phyloP scores from a whole-genome alignment of 345 rosid genomes.

The Erysimum cheiranthoides region DNA sequence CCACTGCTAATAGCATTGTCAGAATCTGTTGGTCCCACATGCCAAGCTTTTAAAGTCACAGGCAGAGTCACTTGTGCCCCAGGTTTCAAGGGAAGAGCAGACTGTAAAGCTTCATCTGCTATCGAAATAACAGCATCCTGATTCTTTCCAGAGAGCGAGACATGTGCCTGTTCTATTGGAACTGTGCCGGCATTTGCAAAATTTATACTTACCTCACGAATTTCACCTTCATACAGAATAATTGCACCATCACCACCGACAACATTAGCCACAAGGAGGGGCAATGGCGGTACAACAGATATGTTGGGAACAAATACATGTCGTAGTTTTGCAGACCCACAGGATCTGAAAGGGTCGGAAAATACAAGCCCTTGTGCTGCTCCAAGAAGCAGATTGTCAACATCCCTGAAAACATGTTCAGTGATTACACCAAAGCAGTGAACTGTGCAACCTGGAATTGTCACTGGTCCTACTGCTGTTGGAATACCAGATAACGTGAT shows the following conservation, averaged over 20 bases:
- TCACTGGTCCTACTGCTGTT: conserved; percentile 77
- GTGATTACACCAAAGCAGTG: conserved; percentile 98
- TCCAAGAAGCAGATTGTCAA: conserved; percentile 95
- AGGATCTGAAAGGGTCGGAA: conserved; percentile 95
- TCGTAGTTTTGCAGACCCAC: conserved; percentile 88
- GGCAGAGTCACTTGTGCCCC: conserved; percentile 89
- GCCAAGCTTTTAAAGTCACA: conserved; percentile 96
- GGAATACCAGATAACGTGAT: conserved; percentile 93
- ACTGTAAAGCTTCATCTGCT: conserved; percentile 69
- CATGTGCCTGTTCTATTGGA: conserved; percentile 89
- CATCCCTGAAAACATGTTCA: conserved; percentile 90
- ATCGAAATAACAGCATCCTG: conserved; percentile 90
- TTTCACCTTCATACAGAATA: conserved; percentile 94
- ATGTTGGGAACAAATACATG: conserved; percentile 80
- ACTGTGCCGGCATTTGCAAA: conserved; percentile 97
- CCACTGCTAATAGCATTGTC: conserved; percentile 59
- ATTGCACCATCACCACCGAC: conserved; percentile 95
- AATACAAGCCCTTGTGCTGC: conserved; percentile 99
- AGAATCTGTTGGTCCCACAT: conserved; percentile 65
- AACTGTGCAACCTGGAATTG: conserved; percentile 87
- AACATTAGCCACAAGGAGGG: conserved; percentile 80
- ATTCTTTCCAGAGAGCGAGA: conserved; percentile 91
- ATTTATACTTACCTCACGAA: conserved; percentile 78
- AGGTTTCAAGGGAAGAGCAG: conserved; percentile 90
- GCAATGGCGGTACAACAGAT: conserved; percentile 79